A percentile compares a stretch with the other conserved stretches of the same genome.
Conservation (phyloP, 2,329 filamentous ascomycete genomes). For the Trichoderma citrinoviride region DNA sequence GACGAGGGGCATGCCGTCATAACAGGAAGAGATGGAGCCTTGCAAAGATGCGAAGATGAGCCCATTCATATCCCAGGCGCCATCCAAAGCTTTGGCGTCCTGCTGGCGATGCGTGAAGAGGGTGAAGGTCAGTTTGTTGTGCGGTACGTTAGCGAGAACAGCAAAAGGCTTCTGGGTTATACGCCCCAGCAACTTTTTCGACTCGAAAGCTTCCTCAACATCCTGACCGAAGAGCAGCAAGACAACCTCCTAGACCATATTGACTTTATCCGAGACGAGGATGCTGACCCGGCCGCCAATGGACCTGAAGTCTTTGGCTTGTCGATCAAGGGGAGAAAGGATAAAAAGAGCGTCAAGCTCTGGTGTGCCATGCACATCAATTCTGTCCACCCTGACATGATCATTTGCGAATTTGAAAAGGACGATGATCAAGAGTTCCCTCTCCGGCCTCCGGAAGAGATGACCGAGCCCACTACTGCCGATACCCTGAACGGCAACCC, state of each 20-base stretch:
- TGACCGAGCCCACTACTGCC: constrained; percentile 53
- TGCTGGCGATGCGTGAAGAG: constrained; percentile 72
- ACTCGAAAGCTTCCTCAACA: constrained; percentile 74
- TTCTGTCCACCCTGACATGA: constrained; percentile 61
- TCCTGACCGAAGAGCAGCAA: constrained; percentile 77
- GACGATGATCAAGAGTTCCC: constrained; percentile 73
- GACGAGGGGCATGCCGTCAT: constrained; percentile 79
- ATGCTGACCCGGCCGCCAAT: constrained; percentile 68
- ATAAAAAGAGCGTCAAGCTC: constrained; percentile 59
- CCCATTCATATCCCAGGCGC: constrained; percentile 85
- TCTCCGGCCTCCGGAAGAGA: constrained; percentile 59
- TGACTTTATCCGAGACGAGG: constrained; percentile 82
- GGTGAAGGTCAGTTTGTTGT: constrained; percentile 65
- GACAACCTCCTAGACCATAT: constrained; percentile 83
- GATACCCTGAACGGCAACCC: constrained; percentile 73
- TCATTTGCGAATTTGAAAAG: constrained; percentile 86
- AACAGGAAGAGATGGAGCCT: constrained; percentile 68
- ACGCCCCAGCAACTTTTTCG: constrained; percentile 72
- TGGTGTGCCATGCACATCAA: constrained; percentile 88
- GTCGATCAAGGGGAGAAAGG: constrained; percentile 60
- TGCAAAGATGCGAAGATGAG: constrained; percentile 86
- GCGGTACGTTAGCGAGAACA: constrained; percentile 79
- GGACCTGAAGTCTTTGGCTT: constrained; percentile 85
- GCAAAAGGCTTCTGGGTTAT: constrained; percentile 70
- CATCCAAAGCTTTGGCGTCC: constrained; percentile 73